Conservation (phyloP, 75 land plant species). For the Pseudotsuga menziesii region DNA sequence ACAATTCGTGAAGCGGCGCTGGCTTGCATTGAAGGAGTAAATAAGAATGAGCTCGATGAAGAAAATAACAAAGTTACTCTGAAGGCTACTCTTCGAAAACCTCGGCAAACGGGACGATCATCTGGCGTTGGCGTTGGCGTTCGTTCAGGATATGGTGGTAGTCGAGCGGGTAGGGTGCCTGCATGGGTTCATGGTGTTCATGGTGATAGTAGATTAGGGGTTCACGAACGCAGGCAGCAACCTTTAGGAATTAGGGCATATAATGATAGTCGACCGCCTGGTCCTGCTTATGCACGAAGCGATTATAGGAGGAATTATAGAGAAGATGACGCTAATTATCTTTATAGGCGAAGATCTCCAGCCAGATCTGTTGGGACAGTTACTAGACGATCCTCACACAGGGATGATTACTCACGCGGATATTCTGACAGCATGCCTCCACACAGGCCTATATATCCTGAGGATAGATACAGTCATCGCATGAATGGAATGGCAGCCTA, state of each 20-base stretch:
- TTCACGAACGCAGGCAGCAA: background rate
- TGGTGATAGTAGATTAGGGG: background rate
- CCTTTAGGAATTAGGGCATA: background rate
- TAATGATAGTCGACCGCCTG: background rate
- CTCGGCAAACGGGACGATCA: constrained; percentile 22
- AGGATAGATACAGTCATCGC: constrained; percentile 1
- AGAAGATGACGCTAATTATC: background rate
- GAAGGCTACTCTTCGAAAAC: constrained; percentile 34
- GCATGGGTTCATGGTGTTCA: constrained; percentile 6
- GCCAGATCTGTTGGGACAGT: too few relatives aligned
- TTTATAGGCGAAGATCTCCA: background rate
- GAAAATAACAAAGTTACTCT: constrained; percentile 39
- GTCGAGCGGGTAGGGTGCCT: background rate
- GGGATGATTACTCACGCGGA: background rate
- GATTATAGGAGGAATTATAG: background rate
- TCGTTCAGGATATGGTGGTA: constrained; percentile 12
- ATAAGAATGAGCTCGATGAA: constrained; percentile 39
- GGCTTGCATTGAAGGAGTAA: constrained; percentile 57
- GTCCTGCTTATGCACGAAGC: background rate
- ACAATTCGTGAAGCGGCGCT: constrained; percentile 60
- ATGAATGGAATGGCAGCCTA: background rate
- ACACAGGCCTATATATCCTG: background rate
- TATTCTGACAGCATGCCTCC: background rate
- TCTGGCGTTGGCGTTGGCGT: constrained; percentile 19
- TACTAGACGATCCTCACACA: background rate